These are phyloP conservation scores for Cutaneotrichosporon mucoides DNA, from an alignment of 1,284 basidiomycete species.

Conservation along the genomic window DNA sequence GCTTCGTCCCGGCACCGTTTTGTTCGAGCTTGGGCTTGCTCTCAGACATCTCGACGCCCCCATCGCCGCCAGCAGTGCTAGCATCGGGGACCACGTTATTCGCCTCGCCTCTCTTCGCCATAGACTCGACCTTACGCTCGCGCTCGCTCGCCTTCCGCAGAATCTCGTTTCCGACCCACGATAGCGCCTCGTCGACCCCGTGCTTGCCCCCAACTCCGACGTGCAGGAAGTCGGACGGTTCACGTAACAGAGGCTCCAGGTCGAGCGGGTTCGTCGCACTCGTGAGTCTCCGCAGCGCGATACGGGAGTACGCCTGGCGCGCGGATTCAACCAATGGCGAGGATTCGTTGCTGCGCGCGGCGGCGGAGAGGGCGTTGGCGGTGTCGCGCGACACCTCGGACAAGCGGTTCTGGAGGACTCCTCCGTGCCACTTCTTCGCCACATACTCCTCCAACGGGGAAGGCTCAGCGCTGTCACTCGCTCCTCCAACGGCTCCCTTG, in stretches of 20 bases:
- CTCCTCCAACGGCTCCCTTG: constrained; percentile 31
- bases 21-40: too few relatives aligned
- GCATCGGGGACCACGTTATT: too few relatives aligned
- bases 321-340: background rate
- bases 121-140: background rate
- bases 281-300: constrained; percentile 28
- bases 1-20: background rate
- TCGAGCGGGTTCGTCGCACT: constrained; percentile 32
- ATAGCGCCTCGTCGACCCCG: constrained; percentile 28
- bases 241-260: constrained; percentile 32
- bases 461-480: background rate
- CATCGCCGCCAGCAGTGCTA: too few relatives aligned
- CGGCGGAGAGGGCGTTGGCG: constrained; percentile 3
- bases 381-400: constrained; percentile 11
- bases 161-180: constrained; percentile 33
- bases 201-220: constrained; percentile 31
- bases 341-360: background rate
- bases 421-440: constrained; percentile 24
- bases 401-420: constrained; percentile 20
- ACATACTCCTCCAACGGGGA: constrained; percentile 23
- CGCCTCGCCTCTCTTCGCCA: too few relatives aligned
- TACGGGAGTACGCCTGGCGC: constrained; percentile 22
- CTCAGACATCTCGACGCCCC: too few relatives aligned
- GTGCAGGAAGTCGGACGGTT: constrained; percentile 36
- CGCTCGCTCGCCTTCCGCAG: constrained; percentile 1